phyloP scores from a whole-genome alignment of 257 asterid species.

The Lithospermum erythrorhizon region DNA sequence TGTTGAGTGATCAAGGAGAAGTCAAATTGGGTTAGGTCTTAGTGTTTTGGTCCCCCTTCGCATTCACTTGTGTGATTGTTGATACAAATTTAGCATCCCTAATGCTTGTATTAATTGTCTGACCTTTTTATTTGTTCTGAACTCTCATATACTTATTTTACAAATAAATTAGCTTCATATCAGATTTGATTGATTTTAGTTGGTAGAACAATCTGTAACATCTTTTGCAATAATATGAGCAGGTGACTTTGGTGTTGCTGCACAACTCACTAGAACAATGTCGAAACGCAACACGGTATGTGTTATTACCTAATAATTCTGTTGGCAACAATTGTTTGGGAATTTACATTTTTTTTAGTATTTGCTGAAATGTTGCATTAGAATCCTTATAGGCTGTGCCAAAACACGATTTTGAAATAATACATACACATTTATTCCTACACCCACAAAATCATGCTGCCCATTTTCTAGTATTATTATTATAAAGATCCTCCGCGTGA shows the following conservation, averaged over 20 bases:
- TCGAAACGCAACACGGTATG: slow-evolving; percentile 96
- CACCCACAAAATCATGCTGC: no score
- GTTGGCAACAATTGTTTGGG: neutral
- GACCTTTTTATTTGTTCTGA: no score
- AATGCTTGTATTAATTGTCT: neutral
- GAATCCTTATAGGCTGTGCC: no score
- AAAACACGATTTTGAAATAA: no score
- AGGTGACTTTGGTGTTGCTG: slow-evolving; percentile 99
- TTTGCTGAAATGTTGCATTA: no score
- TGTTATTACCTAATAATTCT: neutral
- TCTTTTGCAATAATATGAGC: slow-evolving; percentile 17
- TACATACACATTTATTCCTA: no score
- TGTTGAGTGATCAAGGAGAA: slow-evolving; percentile 96
- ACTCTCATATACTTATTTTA: no score
- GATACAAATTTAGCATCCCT: neutral
- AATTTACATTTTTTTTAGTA: no score
- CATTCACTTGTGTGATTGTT: neutral
- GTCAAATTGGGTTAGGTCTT: slow-evolving; percentile 86
- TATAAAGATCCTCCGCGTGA: no score
- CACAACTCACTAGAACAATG: slow-evolving; percentile 97
- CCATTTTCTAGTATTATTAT: no score
- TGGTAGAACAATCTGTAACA: neutral
- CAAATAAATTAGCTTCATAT: neutral
- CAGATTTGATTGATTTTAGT: neutral
- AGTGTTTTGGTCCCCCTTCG: neutral